Evolutionary conservation across 2,329 filamentous ascomycete species (phyloP), one percentile per base, ranked within the genome.

Genomic region (Cylindrodendrum hubeiense): DNA sequence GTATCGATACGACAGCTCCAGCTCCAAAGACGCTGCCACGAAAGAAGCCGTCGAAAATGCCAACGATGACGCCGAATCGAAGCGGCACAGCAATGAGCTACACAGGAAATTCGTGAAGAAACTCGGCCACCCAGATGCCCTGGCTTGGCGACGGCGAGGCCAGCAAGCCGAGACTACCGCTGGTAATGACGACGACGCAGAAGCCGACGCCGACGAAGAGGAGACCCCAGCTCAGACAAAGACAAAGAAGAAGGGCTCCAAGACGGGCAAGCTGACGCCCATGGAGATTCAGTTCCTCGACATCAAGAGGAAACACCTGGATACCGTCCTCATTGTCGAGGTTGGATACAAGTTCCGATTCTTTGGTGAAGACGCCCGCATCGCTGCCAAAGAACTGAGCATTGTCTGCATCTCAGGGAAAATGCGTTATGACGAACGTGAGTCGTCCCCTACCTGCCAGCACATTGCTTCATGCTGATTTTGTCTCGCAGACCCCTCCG

Each of bases 261-360:
- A 89, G 78, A 84, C 86, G 2, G 86, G 86, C 59, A 98, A 98
- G 77, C 87, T 99, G 65, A 99, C 96, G 0, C 96, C 96, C 0
- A 92, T 99, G 90, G 95, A 98, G 78, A 88, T 92, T 43, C 96
- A 98, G 75, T 92, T 97, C 63, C 86, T 99, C 6, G 95, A 97
- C 19, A 97, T 99, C 79, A 99, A 99, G 82, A 87, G 90, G 65
- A 93, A 95, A 72, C 91, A 98, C 77, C 87, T 94, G 82, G 96
- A 98, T 76, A 96, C 95, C 0, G 75, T 99, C 21, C 85, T 99
- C 58, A 92, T 98, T 13, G 90, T 98, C 56, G 95, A 99, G 78
- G 96, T 98, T 9, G 96, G 96, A 54, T 99, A 99, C 82, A 99
- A 99, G 78, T 99, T 97, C 81, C 91, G 93, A 34, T 97, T 99